A percentile compares a stretch with the other conserved stretches of the same genome.
These are phyloP conservation scores for Hansenula sp. DNA, from an alignment of 1,139 yeast genomes.

Conservation along the genomic window DNA sequence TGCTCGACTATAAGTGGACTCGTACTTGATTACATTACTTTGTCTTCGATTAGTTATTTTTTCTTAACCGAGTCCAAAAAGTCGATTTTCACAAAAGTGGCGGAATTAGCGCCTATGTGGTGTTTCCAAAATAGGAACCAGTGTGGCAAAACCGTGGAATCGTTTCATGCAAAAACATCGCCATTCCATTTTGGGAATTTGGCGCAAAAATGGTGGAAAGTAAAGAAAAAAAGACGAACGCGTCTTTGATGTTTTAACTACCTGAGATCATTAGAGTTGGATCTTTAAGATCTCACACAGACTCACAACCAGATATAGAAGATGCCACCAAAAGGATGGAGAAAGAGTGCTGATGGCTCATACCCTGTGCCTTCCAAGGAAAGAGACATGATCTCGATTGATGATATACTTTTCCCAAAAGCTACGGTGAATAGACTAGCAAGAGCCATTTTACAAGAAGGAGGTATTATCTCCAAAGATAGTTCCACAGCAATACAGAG, in stretches of 20 bases:
- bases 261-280: too few relatives aligned
- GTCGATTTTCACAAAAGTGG: background rate
- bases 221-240: too few relatives aligned
- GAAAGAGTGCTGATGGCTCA: slow-evolving; percentile 67
- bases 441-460: slow-evolving; percentile 37
- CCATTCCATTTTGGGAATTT: too few relatives aligned
- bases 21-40: slow-evolving; percentile 9
- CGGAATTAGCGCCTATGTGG: background rate
- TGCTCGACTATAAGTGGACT: too few relatives aligned
- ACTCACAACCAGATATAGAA: background rate
- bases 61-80: background rate
- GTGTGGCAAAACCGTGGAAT: too few relatives aligned
- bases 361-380: slow-evolving; percentile 52
- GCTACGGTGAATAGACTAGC: slow-evolving; percentile 58
- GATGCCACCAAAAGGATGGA: slow-evolving; percentile 86
- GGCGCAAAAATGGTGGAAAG: too few relatives aligned
- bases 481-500: slow-evolving; percentile 63
- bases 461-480: slow-evolving; percentile 55
- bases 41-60: slow-evolving; percentile 12
- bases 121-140: background rate
- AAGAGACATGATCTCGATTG: slow-evolving; percentile 57
- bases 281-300: too few relatives aligned
- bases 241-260: too few relatives aligned
- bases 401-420: slow-evolving; percentile 64
- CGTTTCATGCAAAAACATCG: too few relatives aligned